Percentiles rank a stretch among this genome's conserved stretches.
Evolutionary conservation across 139 green algal species (phyloP).

Genomic region (Diplosphaera chodatii): DNA sequence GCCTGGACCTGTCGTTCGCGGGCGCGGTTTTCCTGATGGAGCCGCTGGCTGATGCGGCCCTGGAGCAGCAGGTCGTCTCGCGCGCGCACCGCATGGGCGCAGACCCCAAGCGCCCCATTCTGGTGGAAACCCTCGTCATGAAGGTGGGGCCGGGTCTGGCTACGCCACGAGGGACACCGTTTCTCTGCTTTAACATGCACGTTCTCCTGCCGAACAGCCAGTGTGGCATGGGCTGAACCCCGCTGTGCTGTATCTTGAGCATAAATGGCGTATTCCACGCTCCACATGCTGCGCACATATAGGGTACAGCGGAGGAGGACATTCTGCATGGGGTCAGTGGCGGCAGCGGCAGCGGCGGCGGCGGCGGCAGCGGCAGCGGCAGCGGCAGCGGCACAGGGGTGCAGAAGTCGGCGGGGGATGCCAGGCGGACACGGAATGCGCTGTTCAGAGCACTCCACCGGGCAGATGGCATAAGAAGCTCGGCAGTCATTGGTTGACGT

Average conservation of each 20-base stretch:
- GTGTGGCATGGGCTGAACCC: too few relatives aligned
- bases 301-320: not conserved
- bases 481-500: too few relatives aligned
- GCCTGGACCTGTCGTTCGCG: conserved; percentile 89
- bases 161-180: too few relatives aligned
- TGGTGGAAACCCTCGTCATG: conserved; percentile 86
- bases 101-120: conserved; percentile 24
- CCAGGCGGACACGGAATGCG: not conserved
- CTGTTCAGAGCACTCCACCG: not conserved
- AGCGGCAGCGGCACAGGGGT: not conserved
- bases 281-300: too few relatives aligned
- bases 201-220: too few relatives aligned
- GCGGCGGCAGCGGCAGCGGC: too few relatives aligned
- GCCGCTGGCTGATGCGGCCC: conserved; percentile 67
- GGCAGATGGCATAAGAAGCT: too few relatives aligned
- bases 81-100: conserved; percentile 88
- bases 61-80: conserved; percentile 75
- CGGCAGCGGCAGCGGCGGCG: too few relatives aligned
- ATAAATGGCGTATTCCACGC: too few relatives aligned
- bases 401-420: not conserved
- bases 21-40: conserved; percentile 90
- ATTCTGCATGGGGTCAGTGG: not conserved
- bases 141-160: too few relatives aligned
- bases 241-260: too few relatives aligned
- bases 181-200: too few relatives aligned